phyloP scores from a whole-genome alignment of 2,329 filamentous ascomycete species.

The Fusarium burgessii region DNA sequence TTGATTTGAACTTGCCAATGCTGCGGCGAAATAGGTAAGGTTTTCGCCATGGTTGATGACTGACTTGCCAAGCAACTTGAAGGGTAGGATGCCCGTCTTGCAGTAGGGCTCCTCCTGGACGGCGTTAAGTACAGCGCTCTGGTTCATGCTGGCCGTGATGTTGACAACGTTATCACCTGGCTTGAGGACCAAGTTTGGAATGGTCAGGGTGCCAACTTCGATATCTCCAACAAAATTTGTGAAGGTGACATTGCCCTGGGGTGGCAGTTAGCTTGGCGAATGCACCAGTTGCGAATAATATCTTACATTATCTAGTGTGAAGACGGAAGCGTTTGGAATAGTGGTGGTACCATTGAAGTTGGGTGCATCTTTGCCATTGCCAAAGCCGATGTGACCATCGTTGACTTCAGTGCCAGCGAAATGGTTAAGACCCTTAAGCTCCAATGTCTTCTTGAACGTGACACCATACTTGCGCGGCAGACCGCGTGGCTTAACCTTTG shows the following conservation, averaged over 20 bases:
- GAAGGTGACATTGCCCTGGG: conserved; percentile 72
- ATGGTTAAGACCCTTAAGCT: conserved; percentile 64
- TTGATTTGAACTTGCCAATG: conserved; percentile 64
- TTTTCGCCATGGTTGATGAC: conserved; percentile 64
- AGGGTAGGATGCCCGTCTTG: conserved; percentile 64
- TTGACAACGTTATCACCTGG: conserved; percentile 69
- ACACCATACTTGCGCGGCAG: conserved; percentile 62
- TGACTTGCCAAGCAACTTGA: conserved; percentile 65
- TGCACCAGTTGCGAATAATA: not conserved
- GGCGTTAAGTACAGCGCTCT: conserved; percentile 59
- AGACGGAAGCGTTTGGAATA: conserved; percentile 73
- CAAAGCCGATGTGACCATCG: conserved; percentile 61
- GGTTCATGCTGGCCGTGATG: conserved; percentile 66
- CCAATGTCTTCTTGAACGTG: conserved; percentile 68
- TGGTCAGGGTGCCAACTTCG: conserved; percentile 66
- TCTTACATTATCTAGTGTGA: conserved; percentile 73
- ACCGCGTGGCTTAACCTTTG: conserved; percentile 63
- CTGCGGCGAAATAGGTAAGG: conserved; percentile 67
- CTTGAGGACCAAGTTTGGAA: conserved; percentile 68
- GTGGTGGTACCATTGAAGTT: conserved; percentile 71
- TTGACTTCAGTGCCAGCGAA: conserved; percentile 67
- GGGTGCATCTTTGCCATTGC: conserved; percentile 56
- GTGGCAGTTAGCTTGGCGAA: conserved; percentile 8
- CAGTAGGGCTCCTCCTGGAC: conserved; percentile 62
- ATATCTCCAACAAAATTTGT: conserved; percentile 65